These are phyloP conservation scores for Flaveria bidentis DNA, from an alignment of 129 eudicot species.

Conservation along the genomic window DNA sequence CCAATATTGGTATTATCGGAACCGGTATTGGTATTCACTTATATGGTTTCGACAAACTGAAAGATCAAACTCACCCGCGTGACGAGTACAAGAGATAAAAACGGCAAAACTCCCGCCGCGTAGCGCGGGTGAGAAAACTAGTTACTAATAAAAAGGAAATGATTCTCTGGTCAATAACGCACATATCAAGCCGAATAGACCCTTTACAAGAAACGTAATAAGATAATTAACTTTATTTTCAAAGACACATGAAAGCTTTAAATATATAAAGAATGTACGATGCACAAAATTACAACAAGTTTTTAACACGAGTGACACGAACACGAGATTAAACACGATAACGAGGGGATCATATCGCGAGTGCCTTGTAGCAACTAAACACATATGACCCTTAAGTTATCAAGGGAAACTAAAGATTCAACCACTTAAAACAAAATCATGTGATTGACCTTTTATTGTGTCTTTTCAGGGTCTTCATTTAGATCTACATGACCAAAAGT, in stretches of 20 bases:
- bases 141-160: background rate
- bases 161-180: background rate
- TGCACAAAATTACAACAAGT: background rate
- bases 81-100: no score
- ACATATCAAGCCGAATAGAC: background rate
- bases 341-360: background rate
- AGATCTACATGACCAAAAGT: constrained; percentile 10
- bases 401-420: background rate
- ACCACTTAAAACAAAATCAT: background rate
- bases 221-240: background rate
- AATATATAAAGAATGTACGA: background rate
- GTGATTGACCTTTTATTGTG: background rate
- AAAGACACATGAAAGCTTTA: background rate
- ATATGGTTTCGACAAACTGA: no score
- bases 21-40: no score
- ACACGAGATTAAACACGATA: background rate
- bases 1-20: no score
- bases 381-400: background rate
- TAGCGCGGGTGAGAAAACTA: no score
- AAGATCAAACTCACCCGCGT: no score
- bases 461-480: constrained; percentile 31
- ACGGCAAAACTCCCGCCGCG: no score
- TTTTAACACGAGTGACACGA: background rate
- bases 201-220: background rate
- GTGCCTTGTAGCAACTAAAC: background rate